Conservation (phyloP, 2,329 filamentous ascomycete species). For the Aspergillus hortae region DNA sequence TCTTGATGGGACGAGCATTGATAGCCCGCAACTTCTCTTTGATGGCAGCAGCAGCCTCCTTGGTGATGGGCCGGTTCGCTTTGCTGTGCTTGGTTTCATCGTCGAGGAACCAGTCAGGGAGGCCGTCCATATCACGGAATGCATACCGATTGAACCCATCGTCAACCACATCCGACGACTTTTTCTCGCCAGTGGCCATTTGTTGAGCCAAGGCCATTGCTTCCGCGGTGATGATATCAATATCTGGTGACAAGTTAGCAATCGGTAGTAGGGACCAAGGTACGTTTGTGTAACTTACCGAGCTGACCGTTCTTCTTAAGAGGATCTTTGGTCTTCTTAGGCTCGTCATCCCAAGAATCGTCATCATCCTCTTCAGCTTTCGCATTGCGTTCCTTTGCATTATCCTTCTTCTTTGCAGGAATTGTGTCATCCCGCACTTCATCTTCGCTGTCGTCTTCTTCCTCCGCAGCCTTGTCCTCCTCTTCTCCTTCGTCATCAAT, state of each 20-base stretch:
- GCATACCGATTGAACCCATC: constrained; percentile 91
- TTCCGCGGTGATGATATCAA: constrained; percentile 98
- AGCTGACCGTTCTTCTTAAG: constrained; percentile 42
- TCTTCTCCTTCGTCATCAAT: constrained; percentile 56
- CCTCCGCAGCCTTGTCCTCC: constrained; percentile 51
- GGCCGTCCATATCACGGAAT: constrained; percentile 83
- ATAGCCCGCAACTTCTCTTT: constrained; percentile 90
- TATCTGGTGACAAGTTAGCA: constrained; percentile 55
- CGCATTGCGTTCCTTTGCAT: constrained; percentile 21
- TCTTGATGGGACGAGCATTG: constrained; percentile 97
- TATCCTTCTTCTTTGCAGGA: no score
- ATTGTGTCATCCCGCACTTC: constrained; percentile 17
- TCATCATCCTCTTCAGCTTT: constrained; percentile 15
- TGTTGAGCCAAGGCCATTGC: constrained; percentile 96
- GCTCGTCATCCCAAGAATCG: constrained; percentile 35
- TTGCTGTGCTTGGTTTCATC: constrained; percentile 84
- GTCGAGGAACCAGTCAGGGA: constrained; percentile 97
- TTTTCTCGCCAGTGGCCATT: constrained; percentile 81
- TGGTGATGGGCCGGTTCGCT: constrained; percentile 81
- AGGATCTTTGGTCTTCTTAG: constrained; percentile 34
- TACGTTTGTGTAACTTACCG: constrained; percentile 30
- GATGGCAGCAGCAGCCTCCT: constrained; percentile 84
- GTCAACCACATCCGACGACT: constrained; percentile 74
- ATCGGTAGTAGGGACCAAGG: background rate
- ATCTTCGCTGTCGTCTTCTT: constrained; percentile 37